Percentiles rank a stretch among this genome's conserved stretches.
Evolutionary conservation across 2,329 filamentous ascomycete species (phyloP).

Genomic region (Fusarium kyushuense): DNA sequence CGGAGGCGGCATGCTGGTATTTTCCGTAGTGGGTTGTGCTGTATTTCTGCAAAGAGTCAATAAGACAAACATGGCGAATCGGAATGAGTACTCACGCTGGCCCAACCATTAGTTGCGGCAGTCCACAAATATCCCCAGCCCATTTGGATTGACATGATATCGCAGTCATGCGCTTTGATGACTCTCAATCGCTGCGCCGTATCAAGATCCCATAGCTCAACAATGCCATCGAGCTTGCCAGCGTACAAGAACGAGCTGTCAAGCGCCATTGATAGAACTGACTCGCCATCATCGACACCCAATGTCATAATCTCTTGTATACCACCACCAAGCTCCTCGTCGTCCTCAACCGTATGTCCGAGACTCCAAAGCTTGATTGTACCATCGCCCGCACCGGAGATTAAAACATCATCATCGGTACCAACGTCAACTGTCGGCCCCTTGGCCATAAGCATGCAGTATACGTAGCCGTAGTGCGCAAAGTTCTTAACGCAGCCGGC

Average conservation of each 20-base stretch:
- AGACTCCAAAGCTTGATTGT: slow-evolving; percentile 95
- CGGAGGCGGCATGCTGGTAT: slow-evolving; percentile 61
- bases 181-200: slow-evolving; percentile 90
- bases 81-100: slow-evolving; percentile 71
- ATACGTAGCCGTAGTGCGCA: slow-evolving; percentile 95
- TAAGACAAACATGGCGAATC: fast-evolving
- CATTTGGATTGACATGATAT: slow-evolving; percentile 89
- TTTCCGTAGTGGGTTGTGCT: slow-evolving; percentile 74
- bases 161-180: slow-evolving; percentile 82
- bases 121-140: slow-evolving; percentile 88
- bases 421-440: slow-evolving; percentile 76
- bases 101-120: slow-evolving; percentile 87
- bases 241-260: slow-evolving; percentile 95
- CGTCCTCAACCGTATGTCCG: slow-evolving; percentile 49
- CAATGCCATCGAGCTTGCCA: slow-evolving; percentile 85
- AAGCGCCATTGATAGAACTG: slow-evolving; percentile 81
- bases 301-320: slow-evolving; percentile 77
- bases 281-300: slow-evolving; percentile 71
- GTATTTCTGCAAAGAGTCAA: slow-evolving; percentile 65
- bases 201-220: slow-evolving; percentile 97
- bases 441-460: slow-evolving; percentile 90
- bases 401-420: slow-evolving; percentile 80
- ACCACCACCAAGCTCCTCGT: slow-evolving; percentile 64
- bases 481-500: slow-evolving; percentile 85
- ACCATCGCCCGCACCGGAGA: slow-evolving; percentile 94